Evolutionary conservation across 2,329 filamentous ascomycete genomes (phyloP).

Genomic region (Talaromyces sp.): DNA sequence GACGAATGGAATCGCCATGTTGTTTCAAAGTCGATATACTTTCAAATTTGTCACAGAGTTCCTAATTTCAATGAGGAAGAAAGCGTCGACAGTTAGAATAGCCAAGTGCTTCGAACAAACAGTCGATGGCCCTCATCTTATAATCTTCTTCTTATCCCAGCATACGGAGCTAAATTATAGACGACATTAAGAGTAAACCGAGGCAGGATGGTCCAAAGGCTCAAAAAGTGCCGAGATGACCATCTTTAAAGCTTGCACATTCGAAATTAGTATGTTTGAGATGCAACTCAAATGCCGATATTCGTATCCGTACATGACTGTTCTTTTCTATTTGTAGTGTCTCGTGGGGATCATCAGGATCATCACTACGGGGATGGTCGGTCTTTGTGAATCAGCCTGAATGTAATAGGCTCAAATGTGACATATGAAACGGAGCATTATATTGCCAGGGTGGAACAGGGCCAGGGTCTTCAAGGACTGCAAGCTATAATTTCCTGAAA

Average conservation of each 20-base stretch:
- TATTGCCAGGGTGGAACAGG: not conserved
- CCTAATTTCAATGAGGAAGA: not conserved
- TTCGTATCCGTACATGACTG: not conserved
- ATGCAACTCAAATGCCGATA: slow-evolving; percentile 9
- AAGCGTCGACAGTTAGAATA: not conserved
- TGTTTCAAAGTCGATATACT: not conserved
- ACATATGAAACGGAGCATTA: not conserved
- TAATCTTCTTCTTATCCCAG: not conserved
- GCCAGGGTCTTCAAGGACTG: not conserved
- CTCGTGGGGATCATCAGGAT: not conserved
- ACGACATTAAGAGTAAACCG: not conserved
- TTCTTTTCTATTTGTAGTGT: not conserved
- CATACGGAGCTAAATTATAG: not conserved
- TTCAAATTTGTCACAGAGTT: not conserved
- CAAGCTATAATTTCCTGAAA: not conserved
- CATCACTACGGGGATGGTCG: not conserved
- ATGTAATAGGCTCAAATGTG: slow-evolving; percentile 5
- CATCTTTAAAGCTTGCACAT: not conserved
- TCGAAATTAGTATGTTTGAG: not conserved
- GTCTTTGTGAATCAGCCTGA: slow-evolving; percentile 1
- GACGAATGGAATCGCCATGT: slow-evolving; percentile 8
- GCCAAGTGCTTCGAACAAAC: not conserved
- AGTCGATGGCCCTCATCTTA: not conserved
- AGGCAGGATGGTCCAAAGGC: not conserved
- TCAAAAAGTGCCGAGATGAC: not conserved